These are phyloP conservation scores for Gracilaria caudata DNA, from an alignment of 23 red algal species.

Conservation along the genomic window DNA sequence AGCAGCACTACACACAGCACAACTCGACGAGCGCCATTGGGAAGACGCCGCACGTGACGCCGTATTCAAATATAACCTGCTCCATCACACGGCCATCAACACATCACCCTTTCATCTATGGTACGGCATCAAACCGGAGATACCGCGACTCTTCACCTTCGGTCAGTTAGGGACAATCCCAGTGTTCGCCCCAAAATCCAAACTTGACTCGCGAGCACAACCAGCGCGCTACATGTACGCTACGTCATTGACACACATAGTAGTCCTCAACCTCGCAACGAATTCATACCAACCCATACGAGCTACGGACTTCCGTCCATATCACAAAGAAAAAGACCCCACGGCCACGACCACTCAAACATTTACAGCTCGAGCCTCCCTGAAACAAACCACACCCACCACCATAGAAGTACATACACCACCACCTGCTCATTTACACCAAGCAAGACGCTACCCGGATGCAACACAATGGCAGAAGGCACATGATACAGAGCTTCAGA, in stretches of 20 bases:
- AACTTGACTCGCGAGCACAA: background rate
- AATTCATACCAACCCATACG: background rate
- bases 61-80: background rate
- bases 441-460: background rate
- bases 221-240: background rate
- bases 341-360: background rate
- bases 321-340: slow-evolving; percentile 4
- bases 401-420: background rate
- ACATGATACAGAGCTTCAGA: background rate
- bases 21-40: background rate
- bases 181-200: background rate
- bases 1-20: background rate
- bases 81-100: background rate
- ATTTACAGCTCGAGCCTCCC: background rate
- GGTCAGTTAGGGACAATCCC: background rate
- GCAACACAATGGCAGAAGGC: background rate
- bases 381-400: background rate
- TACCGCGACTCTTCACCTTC: background rate
- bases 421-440: background rate
- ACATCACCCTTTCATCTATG: background rate
- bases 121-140: background rate
- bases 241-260: background rate
- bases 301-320: background rate
- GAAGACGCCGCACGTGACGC: background rate
- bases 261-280: background rate